Base-by-base conservation (phyloP, 2,329 filamentous ascomycete genomes). In the Aspergillus novoparasiticus region DNA sequence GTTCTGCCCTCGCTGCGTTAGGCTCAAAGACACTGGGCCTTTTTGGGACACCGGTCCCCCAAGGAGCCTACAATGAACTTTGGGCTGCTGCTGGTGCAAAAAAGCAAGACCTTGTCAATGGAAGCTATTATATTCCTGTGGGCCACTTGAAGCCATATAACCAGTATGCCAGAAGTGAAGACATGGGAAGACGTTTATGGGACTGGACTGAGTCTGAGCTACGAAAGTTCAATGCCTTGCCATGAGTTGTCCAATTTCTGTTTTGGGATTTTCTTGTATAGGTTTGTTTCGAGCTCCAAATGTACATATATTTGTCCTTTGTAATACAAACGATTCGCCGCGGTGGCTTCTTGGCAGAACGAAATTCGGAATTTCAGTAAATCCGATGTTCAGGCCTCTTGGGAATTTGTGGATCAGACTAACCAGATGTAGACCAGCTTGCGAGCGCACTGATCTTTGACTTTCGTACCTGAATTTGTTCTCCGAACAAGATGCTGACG, bases 191-290 rank as follows among this genome's bases (percentile, higher is more conserved):
- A 41, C 63, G 63, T 9, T 26, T 77, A 26, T 78, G 75, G 75
- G 73, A 74, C n/a, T 78, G 75, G 75, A 76, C 72, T 8, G 74
- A 76, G 50, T 55, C 64, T 41, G 74, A 78, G 58, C 55, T 76
- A 34, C 43, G 34, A 23, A 61, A 43, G 54, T 54, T 32, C 23
- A 21, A 34, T 16, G 50, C 28, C 11, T 51, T 51, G 14, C 48
- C 48, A 4, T 51, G 26, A 51, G 26, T 26, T 32, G 39, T 36
- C 39, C 11, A 10, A 4, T 4, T 32, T 32, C 11, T 11, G 10
- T 12, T 32, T 26, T 32, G 30, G 8, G 10, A 19, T 30, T n/a
- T 51, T 51, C 48, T 9, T 10, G 19, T 9, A 6, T 41, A 3
- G 16, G 3, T 9, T n/a, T 41, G 39, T 9, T 41, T n/a, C 6